Evolutionary conservation across 306 rosid genomes (phyloP).

Genomic region (Mimosa pudica): DNA sequence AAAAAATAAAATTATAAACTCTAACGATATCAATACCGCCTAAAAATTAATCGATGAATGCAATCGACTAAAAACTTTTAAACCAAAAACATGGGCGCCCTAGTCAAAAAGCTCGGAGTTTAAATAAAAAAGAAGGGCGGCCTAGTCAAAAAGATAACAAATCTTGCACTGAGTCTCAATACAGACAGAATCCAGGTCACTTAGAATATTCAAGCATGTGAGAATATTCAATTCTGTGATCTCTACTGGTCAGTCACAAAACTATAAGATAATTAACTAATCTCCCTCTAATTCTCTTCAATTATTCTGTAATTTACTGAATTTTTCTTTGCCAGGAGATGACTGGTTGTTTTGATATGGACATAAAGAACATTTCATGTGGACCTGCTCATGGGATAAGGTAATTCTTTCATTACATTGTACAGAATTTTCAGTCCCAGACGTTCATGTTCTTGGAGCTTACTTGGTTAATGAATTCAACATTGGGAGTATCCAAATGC

Average conservation of each 20-base stretch:
- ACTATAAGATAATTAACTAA: neutral
- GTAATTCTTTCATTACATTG: conserved; percentile 40
- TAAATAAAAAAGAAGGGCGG: no score
- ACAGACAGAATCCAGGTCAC: conserved; percentile 95
- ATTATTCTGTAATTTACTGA: neutral
- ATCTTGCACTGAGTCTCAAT: conserved; percentile 81
- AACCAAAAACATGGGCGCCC: no score
- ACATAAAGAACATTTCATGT: conserved; percentile 78
- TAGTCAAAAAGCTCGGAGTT: no score
- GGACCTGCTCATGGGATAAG: conserved; percentile 93
- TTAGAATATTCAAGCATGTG: conserved; percentile 70
- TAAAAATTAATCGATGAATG: no score
- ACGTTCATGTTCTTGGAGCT: neutral
- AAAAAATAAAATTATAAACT: no score
- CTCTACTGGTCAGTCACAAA: conserved; percentile 67
- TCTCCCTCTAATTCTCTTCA: conserved; percentile 12
- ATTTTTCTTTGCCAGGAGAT: conserved; percentile 53
- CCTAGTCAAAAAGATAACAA: no score
- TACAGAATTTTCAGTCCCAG: neutral
- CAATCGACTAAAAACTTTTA: no score
- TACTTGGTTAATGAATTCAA: conserved; percentile 26
- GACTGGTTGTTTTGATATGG: conserved; percentile 74
- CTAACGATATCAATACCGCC: no score
- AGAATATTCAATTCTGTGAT: conserved; percentile 68
- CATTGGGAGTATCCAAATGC: conserved; percentile 91